Evolutionary conservation across 169 alveolate genomes (phyloP).

Genomic region (Cryptosporidium andersoni): DNA sequence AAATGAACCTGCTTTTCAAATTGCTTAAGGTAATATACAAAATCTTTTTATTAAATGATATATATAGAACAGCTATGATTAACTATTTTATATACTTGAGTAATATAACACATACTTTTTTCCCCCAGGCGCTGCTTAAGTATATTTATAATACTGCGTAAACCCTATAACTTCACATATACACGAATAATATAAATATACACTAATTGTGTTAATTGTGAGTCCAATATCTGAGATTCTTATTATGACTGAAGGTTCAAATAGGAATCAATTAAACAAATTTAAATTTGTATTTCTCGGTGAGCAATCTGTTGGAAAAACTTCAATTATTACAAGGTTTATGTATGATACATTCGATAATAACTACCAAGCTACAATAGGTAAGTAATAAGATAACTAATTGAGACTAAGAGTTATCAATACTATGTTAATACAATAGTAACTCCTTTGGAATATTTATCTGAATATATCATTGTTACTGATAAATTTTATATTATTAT

Average conservation of each 20-base stretch:
- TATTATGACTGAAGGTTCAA: constrained; percentile 32
- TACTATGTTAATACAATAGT: neutral
- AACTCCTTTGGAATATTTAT: neutral
- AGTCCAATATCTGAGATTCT: too few species aligned
- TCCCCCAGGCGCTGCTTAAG: too few species aligned
- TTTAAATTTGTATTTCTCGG: constrained; percentile 94
- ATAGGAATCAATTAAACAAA: constrained; percentile 77
- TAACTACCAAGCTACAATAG: constrained; percentile 88
- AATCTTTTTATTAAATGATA: too few species aligned
- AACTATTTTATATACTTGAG: too few species aligned
- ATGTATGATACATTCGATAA: constrained; percentile 96
- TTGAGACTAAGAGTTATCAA: neutral
- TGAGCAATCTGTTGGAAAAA: constrained; percentile 97
- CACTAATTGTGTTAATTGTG: too few species aligned
- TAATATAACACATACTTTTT: too few species aligned
- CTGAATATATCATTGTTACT: neutral
- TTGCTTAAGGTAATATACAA: too few species aligned
- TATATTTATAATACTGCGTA: too few species aligned
- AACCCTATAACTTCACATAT: too few species aligned
- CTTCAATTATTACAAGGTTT: constrained; percentile 96
- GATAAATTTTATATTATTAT: neutral
- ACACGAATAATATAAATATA: too few species aligned
- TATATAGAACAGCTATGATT: too few species aligned
- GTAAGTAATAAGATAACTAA: constrained; percentile 50
- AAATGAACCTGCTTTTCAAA: constrained; percentile 59